A percentile compares a stretch with the other conserved stretches of the same genome.
Evolutionary conservation across 1,284 basidiomycete genomes (phyloP).

Genomic region (Leccinum subrobustum): DNA sequence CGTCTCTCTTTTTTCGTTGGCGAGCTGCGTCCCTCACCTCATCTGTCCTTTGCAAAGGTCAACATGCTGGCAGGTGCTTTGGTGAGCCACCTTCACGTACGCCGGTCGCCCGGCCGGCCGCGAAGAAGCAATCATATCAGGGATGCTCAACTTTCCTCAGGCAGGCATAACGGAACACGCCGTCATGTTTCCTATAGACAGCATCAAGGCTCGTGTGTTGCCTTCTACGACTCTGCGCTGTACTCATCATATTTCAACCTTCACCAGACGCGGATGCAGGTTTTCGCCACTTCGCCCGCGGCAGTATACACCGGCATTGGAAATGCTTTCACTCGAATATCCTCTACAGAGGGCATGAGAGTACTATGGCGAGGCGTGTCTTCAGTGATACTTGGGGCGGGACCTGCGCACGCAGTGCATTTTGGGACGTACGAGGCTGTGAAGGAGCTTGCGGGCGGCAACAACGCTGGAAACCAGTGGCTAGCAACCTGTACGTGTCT

Average conservation of each 20-base stretch:
- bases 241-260: slow-evolving; percentile 2
- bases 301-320: slow-evolving; percentile 88
- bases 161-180: slow-evolving; percentile 99
- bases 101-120: not conserved
- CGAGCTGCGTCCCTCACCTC: slow-evolving; percentile 3
- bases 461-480: slow-evolving; percentile 76
- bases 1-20: slow-evolving; percentile 25
- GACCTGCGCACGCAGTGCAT: slow-evolving; percentile 97
- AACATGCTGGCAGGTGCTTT: slow-evolving; percentile 98
- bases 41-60: slow-evolving; percentile 49
- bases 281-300: slow-evolving; percentile 81
- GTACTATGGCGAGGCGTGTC: slow-evolving; percentile 96
- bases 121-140: not conserved
- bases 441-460: slow-evolving; percentile 91
- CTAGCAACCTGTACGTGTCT: slow-evolving; percentile 68
- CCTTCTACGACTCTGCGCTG: not conserved
- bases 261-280: slow-evolving; percentile 95
- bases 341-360: slow-evolving; percentile 88
- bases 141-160: slow-evolving; percentile 41
- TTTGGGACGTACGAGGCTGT: slow-evolving; percentile 96
- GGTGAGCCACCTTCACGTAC: slow-evolving; percentile 48
- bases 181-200: slow-evolving; percentile 98
- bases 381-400: slow-evolving; percentile 96
- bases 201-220: slow-evolving; percentile 79
- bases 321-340: slow-evolving; percentile 87